Conservation (phyloP, 495 filamentous ascomycete genomes). For the Thermothielavioides terrestris region DNA sequence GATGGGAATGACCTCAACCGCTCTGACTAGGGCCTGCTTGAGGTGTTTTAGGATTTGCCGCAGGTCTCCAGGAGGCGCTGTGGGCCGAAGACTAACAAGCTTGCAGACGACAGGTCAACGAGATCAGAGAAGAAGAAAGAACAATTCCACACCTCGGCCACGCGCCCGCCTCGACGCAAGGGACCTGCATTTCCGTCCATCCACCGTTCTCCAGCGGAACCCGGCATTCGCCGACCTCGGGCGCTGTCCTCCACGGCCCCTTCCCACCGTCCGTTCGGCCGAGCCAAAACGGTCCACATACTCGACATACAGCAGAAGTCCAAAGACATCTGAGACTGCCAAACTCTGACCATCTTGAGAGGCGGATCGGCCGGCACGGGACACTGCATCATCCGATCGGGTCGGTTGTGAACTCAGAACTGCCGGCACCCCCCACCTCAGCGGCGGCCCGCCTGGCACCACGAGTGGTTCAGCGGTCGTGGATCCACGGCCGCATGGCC, state of each 20-base stretch:
- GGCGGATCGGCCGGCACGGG: neutral
- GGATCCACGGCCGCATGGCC: neutral
- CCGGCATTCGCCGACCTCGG: neutral
- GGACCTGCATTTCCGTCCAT: neutral
- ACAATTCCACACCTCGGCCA: no score
- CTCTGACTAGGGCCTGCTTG: no score
- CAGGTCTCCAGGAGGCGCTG: no score
- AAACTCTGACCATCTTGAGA: neutral
- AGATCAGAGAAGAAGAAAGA: no score
- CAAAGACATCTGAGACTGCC: neutral
- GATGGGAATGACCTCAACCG: no score
- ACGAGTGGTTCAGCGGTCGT: neutral
- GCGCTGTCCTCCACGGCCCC: neutral
- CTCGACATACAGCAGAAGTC: no score
- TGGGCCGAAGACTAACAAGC: no score
- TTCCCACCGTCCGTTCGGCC: neutral
- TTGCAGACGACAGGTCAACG: no score
- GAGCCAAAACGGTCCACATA: neutral
- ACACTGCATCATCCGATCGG: conserved; percentile 3
- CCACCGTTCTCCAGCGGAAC: neutral
- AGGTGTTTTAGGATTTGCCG: no score
- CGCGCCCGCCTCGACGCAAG: no score
- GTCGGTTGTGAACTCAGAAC: neutral
- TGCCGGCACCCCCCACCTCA: neutral
- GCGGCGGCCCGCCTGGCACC: neutral